Evolutionary conservation across 768 basidiomycete species (phyloP).

Genomic region (Mycena rosella): DNA sequence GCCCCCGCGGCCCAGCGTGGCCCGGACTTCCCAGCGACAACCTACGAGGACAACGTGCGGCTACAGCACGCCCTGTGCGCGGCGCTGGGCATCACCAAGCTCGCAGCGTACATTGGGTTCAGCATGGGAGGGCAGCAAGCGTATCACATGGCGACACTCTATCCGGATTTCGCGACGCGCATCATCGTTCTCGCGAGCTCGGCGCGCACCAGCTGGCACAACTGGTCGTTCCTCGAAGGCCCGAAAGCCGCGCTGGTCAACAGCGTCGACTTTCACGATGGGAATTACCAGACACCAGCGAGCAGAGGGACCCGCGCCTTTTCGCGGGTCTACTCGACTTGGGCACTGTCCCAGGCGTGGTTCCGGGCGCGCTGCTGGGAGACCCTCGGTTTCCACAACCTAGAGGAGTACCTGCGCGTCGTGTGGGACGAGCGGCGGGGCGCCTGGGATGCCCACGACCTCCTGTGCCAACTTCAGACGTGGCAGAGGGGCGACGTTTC

Average conservation of each 20-base stretch:
- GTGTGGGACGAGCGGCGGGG: slow-evolving; percentile 28
- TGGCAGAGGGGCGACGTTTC: slow-evolving; percentile 36
- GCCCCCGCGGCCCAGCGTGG: slow-evolving; percentile 12
- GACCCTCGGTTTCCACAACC: slow-evolving; percentile 17
- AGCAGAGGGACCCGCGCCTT: slow-evolving; percentile 32
- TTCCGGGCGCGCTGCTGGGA: slow-evolving; percentile 35
- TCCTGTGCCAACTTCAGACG: slow-evolving; percentile 22
- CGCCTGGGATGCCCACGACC: slow-evolving; percentile 32
- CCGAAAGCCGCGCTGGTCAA: slow-evolving; percentile 36
- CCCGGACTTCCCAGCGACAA: slow-evolving; percentile 24
- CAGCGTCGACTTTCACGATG: slow-evolving; percentile 36
- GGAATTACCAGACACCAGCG: slow-evolving; percentile 28
- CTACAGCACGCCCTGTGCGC: slow-evolving; percentile 30
- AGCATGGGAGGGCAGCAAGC: slow-evolving; percentile 38
- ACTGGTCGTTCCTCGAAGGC: slow-evolving; percentile 35
- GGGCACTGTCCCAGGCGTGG: slow-evolving; percentile 37
- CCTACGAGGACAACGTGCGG: slow-evolving; percentile 34
- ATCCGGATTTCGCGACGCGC: slow-evolving; percentile 27
- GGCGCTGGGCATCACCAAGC: slow-evolving; percentile 21
- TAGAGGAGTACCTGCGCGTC: slow-evolving; percentile 26
- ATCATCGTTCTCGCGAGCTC: slow-evolving; percentile 32
- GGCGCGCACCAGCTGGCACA: slow-evolving; percentile 36
- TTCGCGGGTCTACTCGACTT: slow-evolving; percentile 34
- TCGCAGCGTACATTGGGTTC: slow-evolving; percentile 33
- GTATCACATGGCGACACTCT: slow-evolving; percentile 32